phyloP scores from a whole-genome alignment of 2,329 filamentous ascomycete species.

The Biscogniauxia sp. region DNA sequence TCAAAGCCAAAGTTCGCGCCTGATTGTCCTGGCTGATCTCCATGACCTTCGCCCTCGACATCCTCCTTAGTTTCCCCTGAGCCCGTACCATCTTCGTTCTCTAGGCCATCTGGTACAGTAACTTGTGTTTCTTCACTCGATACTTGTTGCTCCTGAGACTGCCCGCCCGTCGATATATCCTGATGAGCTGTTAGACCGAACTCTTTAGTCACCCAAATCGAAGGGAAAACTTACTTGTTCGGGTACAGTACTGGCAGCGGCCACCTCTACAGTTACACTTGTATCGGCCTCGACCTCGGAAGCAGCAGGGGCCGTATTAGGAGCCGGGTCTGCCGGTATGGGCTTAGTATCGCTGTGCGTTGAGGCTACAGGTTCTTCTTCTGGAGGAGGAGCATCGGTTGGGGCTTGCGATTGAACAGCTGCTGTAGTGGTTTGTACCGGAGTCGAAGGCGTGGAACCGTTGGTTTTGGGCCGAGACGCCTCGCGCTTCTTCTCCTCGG shows the following conservation, averaged over 20 bases:
- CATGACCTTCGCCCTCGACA: conserved; percentile 30
- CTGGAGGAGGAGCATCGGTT: conserved; percentile 18
- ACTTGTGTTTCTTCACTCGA: conserved; percentile 15
- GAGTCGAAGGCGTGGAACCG: conserved; percentile 39
- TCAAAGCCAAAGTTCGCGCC: conserved; percentile 34
- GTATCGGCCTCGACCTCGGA: conserved; percentile 3
- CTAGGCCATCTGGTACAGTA: conserved; percentile 5
- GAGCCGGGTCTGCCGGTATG: conserved; percentile 8
- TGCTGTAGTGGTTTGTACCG: conserved; percentile 41
- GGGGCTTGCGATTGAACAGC: conserved; percentile 30
- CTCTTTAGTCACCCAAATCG: neutral
- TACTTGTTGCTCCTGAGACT: conserved; percentile 11
- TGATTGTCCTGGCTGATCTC: conserved; percentile 30
- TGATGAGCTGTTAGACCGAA: conserved; percentile 11
- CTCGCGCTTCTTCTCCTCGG: conserved; percentile 85
- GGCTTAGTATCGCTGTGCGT: conserved; percentile 12
- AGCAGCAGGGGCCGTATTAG: conserved; percentile 1
- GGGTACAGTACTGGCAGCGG: conserved; percentile 5
- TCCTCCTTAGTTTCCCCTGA: conserved; percentile 29
- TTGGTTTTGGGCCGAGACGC: conserved; percentile 52
- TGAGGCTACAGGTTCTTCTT: conserved; percentile 15
- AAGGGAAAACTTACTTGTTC: neutral
- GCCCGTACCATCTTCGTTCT: conserved; percentile 18
- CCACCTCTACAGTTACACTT: neutral
- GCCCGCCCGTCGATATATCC: conserved; percentile 8